Evolutionary conservation across 2,329 filamentous ascomycete genomes (phyloP).

Genomic region (Sporothrix protearum): DNA sequence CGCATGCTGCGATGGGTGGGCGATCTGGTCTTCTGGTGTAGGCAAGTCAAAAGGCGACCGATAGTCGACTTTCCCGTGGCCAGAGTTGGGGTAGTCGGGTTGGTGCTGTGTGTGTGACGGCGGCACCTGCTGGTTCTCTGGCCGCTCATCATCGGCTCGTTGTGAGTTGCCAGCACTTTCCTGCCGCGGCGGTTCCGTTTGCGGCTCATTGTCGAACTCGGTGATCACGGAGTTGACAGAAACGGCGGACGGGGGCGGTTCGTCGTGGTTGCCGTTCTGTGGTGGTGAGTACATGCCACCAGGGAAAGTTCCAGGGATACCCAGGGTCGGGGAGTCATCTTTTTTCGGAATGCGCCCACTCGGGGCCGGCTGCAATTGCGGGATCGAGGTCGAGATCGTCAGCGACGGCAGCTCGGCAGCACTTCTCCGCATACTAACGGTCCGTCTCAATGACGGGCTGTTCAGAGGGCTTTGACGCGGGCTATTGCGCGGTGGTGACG

Average conservation of each 20-base stretch:
- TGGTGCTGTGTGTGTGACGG: not conserved
- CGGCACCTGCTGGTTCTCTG: not conserved
- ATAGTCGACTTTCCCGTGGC: slow-evolving; percentile 25
- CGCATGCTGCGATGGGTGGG: not conserved
- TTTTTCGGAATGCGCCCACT: slow-evolving; percentile 21
- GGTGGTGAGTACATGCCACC: slow-evolving; percentile 37
- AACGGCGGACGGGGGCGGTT: slow-evolving; percentile 55
- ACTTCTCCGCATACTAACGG: not conserved
- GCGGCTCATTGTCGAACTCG: slow-evolving; percentile 70
- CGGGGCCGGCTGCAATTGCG: slow-evolving; percentile 20
- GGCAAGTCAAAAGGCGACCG: slow-evolving; percentile 28
- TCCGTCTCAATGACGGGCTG: not conserved
- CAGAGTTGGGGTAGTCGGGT: not conserved
- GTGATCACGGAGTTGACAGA: slow-evolving; percentile 61
- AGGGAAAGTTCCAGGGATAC: slow-evolving; percentile 62
- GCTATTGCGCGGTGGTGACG: not conserved
- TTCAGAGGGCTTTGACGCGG: not conserved
- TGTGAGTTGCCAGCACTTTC: not conserved
- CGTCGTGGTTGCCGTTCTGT: slow-evolving; percentile 38
- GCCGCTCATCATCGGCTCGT: not conserved
- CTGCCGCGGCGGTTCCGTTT: slow-evolving; percentile 52
- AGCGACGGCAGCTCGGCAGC: not conserved
- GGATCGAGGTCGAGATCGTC: slow-evolving; percentile 21
- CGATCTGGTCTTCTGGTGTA: slow-evolving; percentile 12
- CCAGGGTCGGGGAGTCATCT: slow-evolving; percentile 62